Base-by-base conservation (phyloP, 257 asterid genomes). In the Nemophila menziesii region DNA sequence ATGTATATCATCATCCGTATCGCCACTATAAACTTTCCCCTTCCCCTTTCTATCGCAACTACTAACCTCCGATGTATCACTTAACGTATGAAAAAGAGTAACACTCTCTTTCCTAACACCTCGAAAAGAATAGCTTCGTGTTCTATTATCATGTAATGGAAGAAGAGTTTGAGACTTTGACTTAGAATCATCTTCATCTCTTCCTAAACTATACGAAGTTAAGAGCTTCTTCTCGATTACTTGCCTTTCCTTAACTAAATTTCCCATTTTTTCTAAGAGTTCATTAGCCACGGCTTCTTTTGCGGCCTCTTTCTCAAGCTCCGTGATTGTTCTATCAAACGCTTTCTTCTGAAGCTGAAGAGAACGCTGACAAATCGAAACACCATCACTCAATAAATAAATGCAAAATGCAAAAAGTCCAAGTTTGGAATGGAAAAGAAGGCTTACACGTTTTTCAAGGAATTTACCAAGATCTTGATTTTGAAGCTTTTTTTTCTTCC, bases 401-500 rank as follows among this genome's bases (percentile, higher is more conserved):
- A n/a, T 3, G 16, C 17, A 8, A 18, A 44, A 9, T 15, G 20
- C 16, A 21, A 12, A 22, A 10, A 29, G 12, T 12, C 6, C 36
- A 29, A 29, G n/a, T n/a, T n/a, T n/a, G n/a, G 6, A 41, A 18
- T 1, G 20, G 52, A 8, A 24, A 41, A 19, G 48, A 11, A 48
- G 41, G 43, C 92, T 70, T 69, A 81, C 96, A 70, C 98, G 74
- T 70, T 81, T 90, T 22, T 84, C 93, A 8, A 90, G 84, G 54
- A 90, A 90, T 63, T 69, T 70, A 18, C 87, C 86, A 3, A 85
- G 85, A 54, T 73, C 61, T 11, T 62, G 69, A 27, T 58, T 63
- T 58, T 70, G 94, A 52, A 90, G 92, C 77, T 77, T 89, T 56
- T 52, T 78, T 72, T 90, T 90, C 73, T 66, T 78, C 98, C 96